Base-by-base conservation (phyloP, 768 basidiomycete species). In the Collybiopsis luxurians region DNA sequence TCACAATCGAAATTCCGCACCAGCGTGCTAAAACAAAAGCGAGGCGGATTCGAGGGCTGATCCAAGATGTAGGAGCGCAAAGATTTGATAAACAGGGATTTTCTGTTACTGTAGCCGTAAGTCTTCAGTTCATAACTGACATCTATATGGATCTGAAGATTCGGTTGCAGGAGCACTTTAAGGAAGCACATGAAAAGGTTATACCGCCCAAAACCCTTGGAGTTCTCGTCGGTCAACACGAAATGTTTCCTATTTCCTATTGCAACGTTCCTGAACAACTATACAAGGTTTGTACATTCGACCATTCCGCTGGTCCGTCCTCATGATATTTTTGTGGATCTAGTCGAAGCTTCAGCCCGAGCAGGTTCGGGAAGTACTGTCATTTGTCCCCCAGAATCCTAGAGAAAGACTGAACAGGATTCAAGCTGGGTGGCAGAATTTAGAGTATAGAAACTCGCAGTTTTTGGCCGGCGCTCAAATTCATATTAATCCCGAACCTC, bases 401-500 rank as follows among this genome's bases (percentile, higher is more conserved):
- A 31, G 24, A 17, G 47, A 60, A 36, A 62, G 71, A 15, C 46
- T 67, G 9, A 27, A 51, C 3, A 62, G 61, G 13, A 71, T 73
- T 19, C 54, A 24, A 12, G 59, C 58, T 31, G 71, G 69, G 40
- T 73, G 70, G 67, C 55, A 64, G n/a, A 59, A 68, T 31, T 65
- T 82, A 13, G 70, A 74, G 26, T 70, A 71, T 36, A 50, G 57
- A 0, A 66, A 71, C 0, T 81, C 81, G 0, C 64, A 73, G 7
- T 81, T 76, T 53, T 63, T 82, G 27, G 57, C 57, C 21, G 75
- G 74, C 19, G 74, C 79, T 0, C 71, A 71, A 3, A 71, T 83
- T 54, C 51, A 40, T 5, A 66, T 82, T 0, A 53, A 64, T 7
- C 56, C 63, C 1, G 17, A 43, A 1, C 74, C 77, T 1, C 59